Evolutionary conservation across 2,329 filamentous ascomycete species (phyloP).

Genomic region (Decorospora gaudefroyi): DNA sequence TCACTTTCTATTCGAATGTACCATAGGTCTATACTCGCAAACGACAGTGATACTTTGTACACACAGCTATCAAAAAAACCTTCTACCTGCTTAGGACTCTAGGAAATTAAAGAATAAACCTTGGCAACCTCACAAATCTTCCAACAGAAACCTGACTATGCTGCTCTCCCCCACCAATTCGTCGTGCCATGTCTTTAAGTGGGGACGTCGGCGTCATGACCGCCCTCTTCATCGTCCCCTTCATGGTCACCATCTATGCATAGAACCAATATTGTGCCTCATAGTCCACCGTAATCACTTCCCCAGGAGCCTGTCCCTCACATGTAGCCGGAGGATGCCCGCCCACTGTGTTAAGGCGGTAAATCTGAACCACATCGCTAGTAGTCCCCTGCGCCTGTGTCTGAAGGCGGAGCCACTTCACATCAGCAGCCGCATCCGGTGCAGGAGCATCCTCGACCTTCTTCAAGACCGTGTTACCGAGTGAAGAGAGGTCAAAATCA

Average conservation of each 20-base stretch:
- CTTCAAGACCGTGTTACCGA: constrained; percentile 66
- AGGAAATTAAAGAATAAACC: too few species aligned
- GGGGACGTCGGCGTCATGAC: neutral
- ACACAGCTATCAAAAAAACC: too few species aligned
- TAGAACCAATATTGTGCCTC: constrained; percentile 76
- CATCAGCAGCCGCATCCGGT: constrained; percentile 62
- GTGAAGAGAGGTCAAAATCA: constrained; percentile 76
- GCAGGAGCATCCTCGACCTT: constrained; percentile 68
- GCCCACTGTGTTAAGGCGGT: constrained; percentile 80
- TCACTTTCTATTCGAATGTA: too few species aligned
- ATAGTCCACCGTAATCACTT: constrained; percentile 76
- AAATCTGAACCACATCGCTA: constrained; percentile 68
- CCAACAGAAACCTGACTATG: neutral
- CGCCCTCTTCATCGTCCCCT: neutral
- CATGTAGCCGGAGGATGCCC: constrained; percentile 76
- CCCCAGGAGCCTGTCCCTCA: constrained; percentile 49
- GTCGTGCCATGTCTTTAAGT: too few species aligned
- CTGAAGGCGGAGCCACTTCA: constrained; percentile 78
- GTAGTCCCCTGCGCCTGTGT: constrained; percentile 43
- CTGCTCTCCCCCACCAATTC: neutral
- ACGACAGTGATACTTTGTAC: too few species aligned
- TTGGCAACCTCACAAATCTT: constrained; percentile 1
- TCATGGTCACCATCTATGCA: constrained; percentile 26
- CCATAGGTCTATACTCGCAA: too few species aligned
- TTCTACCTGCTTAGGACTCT: too few species aligned